Evolutionary conservation across 345 rosid species (phyloP).

Genomic region (Erucastrum elatum): DNA sequence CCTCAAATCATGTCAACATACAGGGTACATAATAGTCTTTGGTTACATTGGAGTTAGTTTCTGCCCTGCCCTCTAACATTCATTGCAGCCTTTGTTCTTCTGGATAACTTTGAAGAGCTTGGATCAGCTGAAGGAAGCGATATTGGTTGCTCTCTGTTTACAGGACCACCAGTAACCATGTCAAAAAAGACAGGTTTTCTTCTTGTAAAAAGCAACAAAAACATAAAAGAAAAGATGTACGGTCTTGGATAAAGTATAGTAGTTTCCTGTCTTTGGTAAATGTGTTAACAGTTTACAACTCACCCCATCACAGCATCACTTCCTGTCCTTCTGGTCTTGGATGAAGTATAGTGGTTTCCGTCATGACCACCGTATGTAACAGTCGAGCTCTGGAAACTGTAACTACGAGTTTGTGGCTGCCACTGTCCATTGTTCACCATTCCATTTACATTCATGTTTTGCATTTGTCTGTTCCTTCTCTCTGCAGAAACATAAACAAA

Average conservation of each 20-base stretch:
- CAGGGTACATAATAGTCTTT: not conserved
- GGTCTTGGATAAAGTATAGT: too few species aligned
- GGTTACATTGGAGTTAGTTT: slow-evolving; percentile 27
- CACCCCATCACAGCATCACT: slow-evolving; percentile 92
- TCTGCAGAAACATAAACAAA: not conserved
- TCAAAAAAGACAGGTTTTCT: not conserved
- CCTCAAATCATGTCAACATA: slow-evolving; percentile 20
- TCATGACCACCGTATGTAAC: slow-evolving; percentile 75
- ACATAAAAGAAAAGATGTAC: too few species aligned
- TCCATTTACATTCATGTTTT: slow-evolving; percentile 31
- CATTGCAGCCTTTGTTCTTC: slow-evolving; percentile 30
- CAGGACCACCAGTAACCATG: slow-evolving; percentile 17
- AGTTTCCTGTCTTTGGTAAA: too few species aligned
- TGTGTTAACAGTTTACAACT: too few species aligned
- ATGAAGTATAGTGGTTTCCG: slow-evolving; percentile 74
- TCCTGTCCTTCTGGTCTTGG: slow-evolving; percentile 73
- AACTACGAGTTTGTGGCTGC: slow-evolving; percentile 54
- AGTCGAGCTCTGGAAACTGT: slow-evolving; percentile 69
- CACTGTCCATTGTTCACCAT: slow-evolving; percentile 32
- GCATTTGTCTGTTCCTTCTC: slow-evolving; percentile 46
- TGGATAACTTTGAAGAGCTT: slow-evolving; percentile 29
- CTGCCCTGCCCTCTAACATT: slow-evolving; percentile 30
- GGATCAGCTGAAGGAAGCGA: slow-evolving; percentile 24
- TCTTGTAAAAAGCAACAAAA: not conserved
- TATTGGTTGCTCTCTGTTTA: slow-evolving; percentile 16